phyloP scores from a whole-genome alignment of 129 eudicot genomes.

The Daucus carota region DH1_v3.0 NC_030389.2:4876501-4877000 shows the following conservation, averaged over 20 bases:
- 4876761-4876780: background rate
- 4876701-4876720: constrained; percentile 55
- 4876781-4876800: background rate
- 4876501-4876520: too few relatives aligned
- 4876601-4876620: background rate
- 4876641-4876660: background rate
- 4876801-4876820: background rate
- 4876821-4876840: constrained; percentile 36
- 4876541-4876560: too few relatives aligned
- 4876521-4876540: too few relatives aligned
- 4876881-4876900: constrained; percentile 75
- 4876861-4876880: constrained; percentile 89
- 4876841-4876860: constrained; percentile 90
- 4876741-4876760: constrained; percentile 38
- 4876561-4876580: too few relatives aligned
- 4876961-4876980: constrained; percentile 67
- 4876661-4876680: background rate
- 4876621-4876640: background rate
- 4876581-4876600: too few relatives aligned
- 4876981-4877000: constrained; percentile 89
- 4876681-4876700: constrained; percentile 32
- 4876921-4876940: constrained; percentile 1
- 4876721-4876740: constrained; percentile 72
- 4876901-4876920: background rate
- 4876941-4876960: background rate